Base-by-base conservation (phyloP, 208 protist species). In the Wallacemonas sp. region DNA sequence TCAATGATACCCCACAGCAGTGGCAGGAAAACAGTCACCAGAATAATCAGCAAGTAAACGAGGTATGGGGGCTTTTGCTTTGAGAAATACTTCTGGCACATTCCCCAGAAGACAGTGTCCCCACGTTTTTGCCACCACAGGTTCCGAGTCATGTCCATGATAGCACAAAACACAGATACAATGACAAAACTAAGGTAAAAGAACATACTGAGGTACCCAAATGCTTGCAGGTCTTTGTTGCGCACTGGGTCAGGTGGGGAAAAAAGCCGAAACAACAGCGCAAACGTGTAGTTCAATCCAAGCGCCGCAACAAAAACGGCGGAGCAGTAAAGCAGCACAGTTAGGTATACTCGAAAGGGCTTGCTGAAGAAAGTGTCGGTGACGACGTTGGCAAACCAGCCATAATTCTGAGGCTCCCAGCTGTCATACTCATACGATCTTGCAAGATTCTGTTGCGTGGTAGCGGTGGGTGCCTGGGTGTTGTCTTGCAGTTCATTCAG, bases 1-100 rank as follows among this genome's bases (percentile, higher is more conserved):
- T 90, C 90, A 36, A 96, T 75, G 36, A 94, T 47, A 21, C 77
- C 79, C 81, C 82, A 96, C 58, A 94, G 58, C 30, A 94, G 62
- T n/a, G 90, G 90, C 59, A 94, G 33, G 5, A 80, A 39, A 4
- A 90, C 75, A 0, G 85, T 91, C 28, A 77, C 71, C 15, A 89
- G 41, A 39, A 94, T 79, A 38, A 96, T 62, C 24, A 84, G 2
- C 24, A 91, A 62, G 62, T 93, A 93, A 0, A 96, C 63, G 15
- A 90, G 36, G 72, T 81, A 91, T 11, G 90, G 90, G 9, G 90
- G 87, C 46, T 75, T 82, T n/a, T 77, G 49, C 49, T 83, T 77
- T 12, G 77, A 80, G 61, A 88, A 72, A 61, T 41, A 70, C 12
- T 26, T 42, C 58, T 88, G 76, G 24, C 81, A 86, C 38, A 94